These are phyloP conservation scores for Nannizziopsis barbatae DNA, from an alignment of 2,329 filamentous ascomycete species.

Conservation along the genomic window DNA sequence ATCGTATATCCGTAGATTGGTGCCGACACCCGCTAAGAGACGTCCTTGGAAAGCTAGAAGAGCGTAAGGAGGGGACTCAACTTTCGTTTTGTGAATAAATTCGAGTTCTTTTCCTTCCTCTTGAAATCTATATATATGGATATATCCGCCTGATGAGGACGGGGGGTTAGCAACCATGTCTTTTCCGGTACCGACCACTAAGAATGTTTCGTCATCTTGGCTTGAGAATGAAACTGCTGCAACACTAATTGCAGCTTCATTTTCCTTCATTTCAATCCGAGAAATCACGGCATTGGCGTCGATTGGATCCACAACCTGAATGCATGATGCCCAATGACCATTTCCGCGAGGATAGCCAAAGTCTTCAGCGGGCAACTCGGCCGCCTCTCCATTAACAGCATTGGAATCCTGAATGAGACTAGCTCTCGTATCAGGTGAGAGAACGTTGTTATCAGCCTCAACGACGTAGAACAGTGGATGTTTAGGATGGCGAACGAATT, in stretches of 20 bases:
- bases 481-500: constrained; percentile 77
- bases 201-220: constrained; percentile 76
- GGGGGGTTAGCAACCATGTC: constrained; percentile 72
- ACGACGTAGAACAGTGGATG: constrained; percentile 87
- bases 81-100: constrained; percentile 91
- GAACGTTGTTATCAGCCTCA: constrained; percentile 82
- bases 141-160: constrained; percentile 65
- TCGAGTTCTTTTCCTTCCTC: constrained; percentile 80
- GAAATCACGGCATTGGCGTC: constrained; percentile 61
- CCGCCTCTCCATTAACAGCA: constrained; percentile 60
- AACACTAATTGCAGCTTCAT: constrained; percentile 82
- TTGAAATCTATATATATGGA: constrained; percentile 84
- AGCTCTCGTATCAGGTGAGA: constrained; percentile 66
- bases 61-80: constrained; percentile 82
- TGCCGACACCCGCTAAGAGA: constrained; percentile 73
- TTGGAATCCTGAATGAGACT: constrained; percentile 61
- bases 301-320: constrained; percentile 79
- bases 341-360: constrained; percentile 80
- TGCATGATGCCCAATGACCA: constrained; percentile 90
- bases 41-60: constrained; percentile 86
- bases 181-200: constrained; percentile 90
- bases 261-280: constrained; percentile 71
- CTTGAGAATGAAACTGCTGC: constrained; percentile 76
- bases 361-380: constrained; percentile 60
- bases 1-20: constrained; percentile 76